phyloP scores from a whole-genome alignment of 1,284 basidiomycete genomes.

The Golubevia sp. region DNA sequence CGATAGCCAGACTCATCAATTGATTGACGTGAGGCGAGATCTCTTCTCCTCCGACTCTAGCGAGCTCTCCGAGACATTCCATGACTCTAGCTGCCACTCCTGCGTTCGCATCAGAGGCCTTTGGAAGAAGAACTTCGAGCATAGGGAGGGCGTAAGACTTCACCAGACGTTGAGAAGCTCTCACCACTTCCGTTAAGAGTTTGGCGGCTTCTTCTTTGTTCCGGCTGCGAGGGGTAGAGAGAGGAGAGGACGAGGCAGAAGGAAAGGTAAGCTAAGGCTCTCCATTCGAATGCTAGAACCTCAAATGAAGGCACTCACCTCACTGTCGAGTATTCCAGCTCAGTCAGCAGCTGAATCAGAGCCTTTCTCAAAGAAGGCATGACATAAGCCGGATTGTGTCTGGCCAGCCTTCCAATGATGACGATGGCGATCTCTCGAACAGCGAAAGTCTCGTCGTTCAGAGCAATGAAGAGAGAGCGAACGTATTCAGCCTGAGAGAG shows the following conservation, averaged over 20 bases:
- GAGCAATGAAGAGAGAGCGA: constrained; percentile 90
- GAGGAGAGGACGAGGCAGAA: neutral
- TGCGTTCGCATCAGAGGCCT: constrained; percentile 81
- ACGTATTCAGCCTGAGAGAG: constrained; percentile 99
- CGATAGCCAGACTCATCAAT: constrained; percentile 86
- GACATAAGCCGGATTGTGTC: constrained; percentile 97
- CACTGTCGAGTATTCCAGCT: constrained; percentile 93
- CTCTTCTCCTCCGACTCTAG: constrained; percentile 91
- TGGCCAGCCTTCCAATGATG: constrained; percentile 90
- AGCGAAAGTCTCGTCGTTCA: constrained; percentile 95
- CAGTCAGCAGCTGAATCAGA: constrained; percentile 93
- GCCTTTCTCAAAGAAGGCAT: constrained; percentile 97
- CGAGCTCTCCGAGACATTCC: constrained; percentile 91
- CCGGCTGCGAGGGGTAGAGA: constrained; percentile 68
- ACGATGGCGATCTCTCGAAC: constrained; percentile 88
- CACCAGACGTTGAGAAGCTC: constrained; percentile 87
- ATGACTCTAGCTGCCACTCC: constrained; percentile 90
- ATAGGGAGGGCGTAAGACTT: constrained; percentile 97
- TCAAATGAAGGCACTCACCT: constrained; percentile 66
- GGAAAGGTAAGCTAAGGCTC: neutral
- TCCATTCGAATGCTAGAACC: too few relatives aligned
- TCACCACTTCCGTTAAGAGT: constrained; percentile 53
- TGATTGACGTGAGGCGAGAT: constrained; percentile 80
- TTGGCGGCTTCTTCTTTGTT: constrained; percentile 68
- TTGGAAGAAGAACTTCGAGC: constrained; percentile 84